phyloP scores from a whole-genome alignment of 129 eudicot genomes.

The Sambucus nigra region DNA sequence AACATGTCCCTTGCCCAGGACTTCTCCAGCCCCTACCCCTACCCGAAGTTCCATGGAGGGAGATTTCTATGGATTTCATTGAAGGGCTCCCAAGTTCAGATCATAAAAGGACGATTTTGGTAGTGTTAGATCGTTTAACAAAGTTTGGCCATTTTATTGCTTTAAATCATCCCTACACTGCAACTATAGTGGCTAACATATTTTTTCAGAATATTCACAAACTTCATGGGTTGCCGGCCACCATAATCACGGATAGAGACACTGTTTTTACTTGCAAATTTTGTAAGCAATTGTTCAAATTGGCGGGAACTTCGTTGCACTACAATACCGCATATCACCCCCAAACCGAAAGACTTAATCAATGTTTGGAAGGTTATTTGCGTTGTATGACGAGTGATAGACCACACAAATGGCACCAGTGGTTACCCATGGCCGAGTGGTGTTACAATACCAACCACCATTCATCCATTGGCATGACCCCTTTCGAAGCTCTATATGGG shows the following conservation, averaged over 20 bases:
- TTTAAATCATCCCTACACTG: background rate
- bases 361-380: background rate
- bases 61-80: background rate
- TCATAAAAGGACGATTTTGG: background rate
- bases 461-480: background rate
- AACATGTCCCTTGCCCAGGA: too few relatives aligned
- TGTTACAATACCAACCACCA: constrained; percentile 10
- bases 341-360: background rate
- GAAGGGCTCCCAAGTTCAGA: constrained; percentile 1
- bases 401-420: background rate
- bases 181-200: background rate
- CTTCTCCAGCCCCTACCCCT: too few relatives aligned
- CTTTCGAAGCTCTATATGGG: constrained; percentile 9
- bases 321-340: background rate
- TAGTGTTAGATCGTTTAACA: background rate
- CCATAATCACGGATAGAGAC: background rate
- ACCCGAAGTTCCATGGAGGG: too few relatives aligned
- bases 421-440: constrained; percentile 5
- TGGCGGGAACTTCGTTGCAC: background rate
- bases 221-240: background rate
- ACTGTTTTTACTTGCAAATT: background rate
- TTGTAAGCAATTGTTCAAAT: background rate
- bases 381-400: background rate
- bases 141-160: background rate
- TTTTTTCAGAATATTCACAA: background rate